Evolutionary conservation across 192 early-diverging fungal genomes (phyloP), one percentile per base, ranked within the genome.

Genomic region (Coemansia sp.): DNA sequence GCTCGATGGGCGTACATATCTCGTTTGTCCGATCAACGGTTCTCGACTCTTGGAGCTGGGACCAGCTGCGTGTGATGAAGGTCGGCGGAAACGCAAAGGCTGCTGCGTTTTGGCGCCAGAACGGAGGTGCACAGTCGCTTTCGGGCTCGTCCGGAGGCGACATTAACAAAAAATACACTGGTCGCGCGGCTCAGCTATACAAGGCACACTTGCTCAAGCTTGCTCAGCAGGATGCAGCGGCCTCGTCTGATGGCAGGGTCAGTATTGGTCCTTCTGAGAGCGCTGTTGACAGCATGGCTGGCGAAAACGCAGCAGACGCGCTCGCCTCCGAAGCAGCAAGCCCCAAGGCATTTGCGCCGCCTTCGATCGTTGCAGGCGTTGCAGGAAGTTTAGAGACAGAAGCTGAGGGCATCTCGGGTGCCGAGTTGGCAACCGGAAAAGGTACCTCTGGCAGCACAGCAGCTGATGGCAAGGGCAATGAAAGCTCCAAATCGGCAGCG

Each of bases 1-100:
- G 96, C 52, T 94, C 93, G 58, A 84, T 99, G 69, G 96, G 96
- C 32, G 96, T 98, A 9, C 96, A 99, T 57, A 92, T 98, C 42
- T 89, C 87, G 9, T 98, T 97, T 85, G 96, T 97, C 9, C 80
- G 95, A 54, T 98, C 96, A 7, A 90, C 85, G 0, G 59, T 81
- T 19, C 74, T 99, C 28, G 96, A 99, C 53, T 83, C 85, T 26
- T 99, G 95, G 96, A 80, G 86, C 18, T 81, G 92, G 74, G 87
- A 92, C 59, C 96, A 99, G 76, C 78, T 99, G 29, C 83, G 94
- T 33, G 72, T 80, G 8, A 87, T 89, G 87, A 92, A 92, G 63
- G 80, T 88, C 3, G 89, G 93, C 36, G 96, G 96, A 5, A 99
- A 99, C 63, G 77, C 68, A 14, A 83, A 84, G 30, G 83, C 87